phyloP scores from a whole-genome alignment of 1,284 basidiomycete species.

The Kalmanozyma brasiliensis region DNA sequence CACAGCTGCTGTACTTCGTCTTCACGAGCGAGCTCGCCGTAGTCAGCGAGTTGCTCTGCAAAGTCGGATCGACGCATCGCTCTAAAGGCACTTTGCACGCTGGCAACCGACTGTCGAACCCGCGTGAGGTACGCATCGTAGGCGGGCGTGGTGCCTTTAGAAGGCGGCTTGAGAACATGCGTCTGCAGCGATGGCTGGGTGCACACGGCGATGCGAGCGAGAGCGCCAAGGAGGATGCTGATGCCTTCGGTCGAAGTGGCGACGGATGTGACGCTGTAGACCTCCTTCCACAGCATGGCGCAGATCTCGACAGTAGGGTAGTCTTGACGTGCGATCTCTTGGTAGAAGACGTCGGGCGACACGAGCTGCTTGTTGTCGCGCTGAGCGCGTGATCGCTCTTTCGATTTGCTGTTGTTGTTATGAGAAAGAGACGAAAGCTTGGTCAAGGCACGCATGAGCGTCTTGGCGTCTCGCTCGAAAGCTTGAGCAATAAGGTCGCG shows the following conservation, averaged over 20 bases:
- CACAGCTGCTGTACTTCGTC: slow-evolving; percentile 51
- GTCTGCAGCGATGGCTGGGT: slow-evolving; percentile 46
- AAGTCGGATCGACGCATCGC: slow-evolving; percentile 44
- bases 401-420: slow-evolving; percentile 28
- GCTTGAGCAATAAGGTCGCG: slow-evolving; percentile 41
- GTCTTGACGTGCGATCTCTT: slow-evolving; percentile 14
- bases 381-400: slow-evolving; percentile 19
- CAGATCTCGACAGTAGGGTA: slow-evolving; percentile 40
- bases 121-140: slow-evolving; percentile 41
- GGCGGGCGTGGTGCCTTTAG: slow-evolving; percentile 12
- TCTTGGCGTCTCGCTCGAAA: slow-evolving; percentile 43
- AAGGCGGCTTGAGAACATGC: slow-evolving; percentile 37
- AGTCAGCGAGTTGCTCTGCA: slow-evolving; percentile 38
- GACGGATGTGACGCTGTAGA: slow-evolving; percentile 28
- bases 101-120: slow-evolving; percentile 40
- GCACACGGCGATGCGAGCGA: slow-evolving; percentile 35
- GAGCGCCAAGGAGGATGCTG: slow-evolving; percentile 43
- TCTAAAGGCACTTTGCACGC: slow-evolving; percentile 35
- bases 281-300: slow-evolving; percentile 47
- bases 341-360: slow-evolving; percentile 26
- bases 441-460: slow-evolving; percentile 22
- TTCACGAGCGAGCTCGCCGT: slow-evolving; percentile 45
- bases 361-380: slow-evolving; percentile 21
- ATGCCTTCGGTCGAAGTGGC: slow-evolving; percentile 26
- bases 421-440: slow-evolving; percentile 32